Evolutionary conservation across 768 basidiomycete species (phyloP).

Genomic region (Mycena olivaceomarginata): DNA sequence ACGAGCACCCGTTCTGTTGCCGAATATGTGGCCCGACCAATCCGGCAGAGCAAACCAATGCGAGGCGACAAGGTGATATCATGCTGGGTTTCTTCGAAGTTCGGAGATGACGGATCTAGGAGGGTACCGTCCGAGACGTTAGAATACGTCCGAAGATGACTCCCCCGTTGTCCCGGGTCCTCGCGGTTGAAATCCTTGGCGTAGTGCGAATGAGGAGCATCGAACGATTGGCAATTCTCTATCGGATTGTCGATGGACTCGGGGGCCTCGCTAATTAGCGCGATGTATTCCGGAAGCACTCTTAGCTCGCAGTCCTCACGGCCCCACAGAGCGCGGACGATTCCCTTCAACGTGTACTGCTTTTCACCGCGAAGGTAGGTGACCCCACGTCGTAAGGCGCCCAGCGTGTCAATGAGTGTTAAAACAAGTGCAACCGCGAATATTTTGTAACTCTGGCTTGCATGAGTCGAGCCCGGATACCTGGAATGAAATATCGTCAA

Average conservation of each 20-base stretch:
- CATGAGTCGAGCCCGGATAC: constrained; percentile 63
- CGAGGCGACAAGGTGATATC: constrained; percentile 55
- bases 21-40: constrained; percentile 69
- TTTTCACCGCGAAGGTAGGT: constrained; percentile 66
- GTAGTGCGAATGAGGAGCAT: constrained; percentile 51
- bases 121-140: constrained; percentile 72
- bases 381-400: constrained; percentile 68
- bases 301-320: constrained; percentile 54
- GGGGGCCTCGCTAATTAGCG: constrained; percentile 72
- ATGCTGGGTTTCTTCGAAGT: constrained; percentile 77
- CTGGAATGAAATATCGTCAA: constrained; percentile 57
- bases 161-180: constrained; percentile 73
- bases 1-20: constrained; percentile 80
- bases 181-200: constrained; percentile 54
- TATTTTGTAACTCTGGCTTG: constrained; percentile 56
- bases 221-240: constrained; percentile 48
- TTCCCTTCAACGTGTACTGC: constrained; percentile 65
- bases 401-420: constrained; percentile 73
- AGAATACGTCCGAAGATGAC: constrained; percentile 62
- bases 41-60: constrained; percentile 56
- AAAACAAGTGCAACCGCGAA: constrained; percentile 67
- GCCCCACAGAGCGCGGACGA: constrained; percentile 76
- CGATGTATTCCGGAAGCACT: constrained; percentile 71
- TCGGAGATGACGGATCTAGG: constrained; percentile 68
- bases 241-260: constrained; percentile 66